Conservation (phyloP, 768 basidiomycete genomes). For the Pleurotus giganteus region DNA sequence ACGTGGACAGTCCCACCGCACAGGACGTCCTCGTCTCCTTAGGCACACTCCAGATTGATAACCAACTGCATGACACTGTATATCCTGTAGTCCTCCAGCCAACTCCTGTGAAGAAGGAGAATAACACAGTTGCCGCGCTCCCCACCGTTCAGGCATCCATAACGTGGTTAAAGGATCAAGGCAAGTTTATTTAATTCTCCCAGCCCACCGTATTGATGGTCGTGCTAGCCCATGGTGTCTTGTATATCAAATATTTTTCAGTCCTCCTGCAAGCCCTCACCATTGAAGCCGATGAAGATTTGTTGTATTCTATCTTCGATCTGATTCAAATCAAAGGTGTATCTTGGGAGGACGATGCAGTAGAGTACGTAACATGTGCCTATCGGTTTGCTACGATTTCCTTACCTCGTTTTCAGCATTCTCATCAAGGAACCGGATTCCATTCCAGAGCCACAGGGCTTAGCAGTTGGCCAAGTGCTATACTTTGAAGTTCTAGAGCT, state of each 20-base stretch:
- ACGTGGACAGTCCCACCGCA: constrained; percentile 72
- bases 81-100: constrained; percentile 96
- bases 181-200: constrained; percentile 36
- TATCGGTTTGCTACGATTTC: constrained; percentile 1
- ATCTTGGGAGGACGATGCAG: constrained; percentile 77
- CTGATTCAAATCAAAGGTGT: constrained; percentile 89
- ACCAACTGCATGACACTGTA: constrained; percentile 93
- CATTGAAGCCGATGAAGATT: constrained; percentile 96
- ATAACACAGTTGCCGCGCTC: constrained; percentile 71
- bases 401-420: constrained; percentile 40
- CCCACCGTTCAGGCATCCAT: constrained; percentile 89
- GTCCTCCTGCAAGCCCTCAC: constrained; percentile 92
- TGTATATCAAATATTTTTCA: constrained; percentile 98
- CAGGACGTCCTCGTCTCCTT: constrained; percentile 80
- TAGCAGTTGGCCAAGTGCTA: constrained; percentile 70
- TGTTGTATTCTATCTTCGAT: constrained; percentile 89
- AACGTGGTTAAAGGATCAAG: constrained; percentile 91
- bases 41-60: constrained; percentile 92
- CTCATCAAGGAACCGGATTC: constrained; percentile 69
- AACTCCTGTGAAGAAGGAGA: constrained; percentile 78
- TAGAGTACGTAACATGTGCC: constrained; percentile 55
- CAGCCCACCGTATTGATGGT: neutral
- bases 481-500: constrained; percentile 96
- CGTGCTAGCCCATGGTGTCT: constrained; percentile 85
- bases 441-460: constrained; percentile 68